phyloP scores from a whole-genome alignment of 495 filamentous ascomycete genomes.

The Pseudomonodictys pantanalensis region DNA sequence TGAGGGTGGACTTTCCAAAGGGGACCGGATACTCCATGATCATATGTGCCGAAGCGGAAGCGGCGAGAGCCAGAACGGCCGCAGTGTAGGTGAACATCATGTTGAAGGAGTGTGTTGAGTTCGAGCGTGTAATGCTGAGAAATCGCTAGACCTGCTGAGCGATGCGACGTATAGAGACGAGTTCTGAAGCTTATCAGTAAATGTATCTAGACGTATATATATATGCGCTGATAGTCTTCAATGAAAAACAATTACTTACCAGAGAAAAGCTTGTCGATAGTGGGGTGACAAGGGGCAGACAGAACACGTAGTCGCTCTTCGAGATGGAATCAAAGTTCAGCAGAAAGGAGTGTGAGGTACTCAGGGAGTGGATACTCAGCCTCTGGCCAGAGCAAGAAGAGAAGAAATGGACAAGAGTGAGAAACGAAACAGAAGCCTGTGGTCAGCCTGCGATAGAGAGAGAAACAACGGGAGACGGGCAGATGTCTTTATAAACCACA shows the following conservation, averaged over 20 bases:
- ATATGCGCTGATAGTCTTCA: not conserved
- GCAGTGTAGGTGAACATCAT: slow-evolving; percentile 37
- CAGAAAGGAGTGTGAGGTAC: slow-evolving; percentile 21
- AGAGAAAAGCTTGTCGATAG: not conserved
- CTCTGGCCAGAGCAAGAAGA: slow-evolving; percentile 34
- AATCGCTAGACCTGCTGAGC: slow-evolving; percentile 37
- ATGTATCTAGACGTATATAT: not conserved
- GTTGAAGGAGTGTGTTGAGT: slow-evolving; percentile 8
- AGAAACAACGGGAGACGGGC: slow-evolving; percentile 6
- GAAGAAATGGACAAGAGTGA: slow-evolving; percentile 16
- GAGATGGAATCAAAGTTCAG: slow-evolving; percentile 21
- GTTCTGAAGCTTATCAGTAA: not conserved
- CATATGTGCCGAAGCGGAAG: slow-evolving; percentile 63
- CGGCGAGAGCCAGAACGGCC: slow-evolving; percentile 43
- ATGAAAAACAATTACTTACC: slow-evolving; percentile 6
- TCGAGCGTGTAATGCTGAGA: slow-evolving; percentile 21
- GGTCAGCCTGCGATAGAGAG: slow-evolving; percentile 16
- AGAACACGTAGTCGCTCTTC: slow-evolving; percentile 12
- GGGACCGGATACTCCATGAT: slow-evolving; percentile 65
- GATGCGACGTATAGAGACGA: slow-evolving; percentile 9
- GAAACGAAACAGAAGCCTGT: slow-evolving; percentile 22
- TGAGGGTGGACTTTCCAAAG: slow-evolving; percentile 50
- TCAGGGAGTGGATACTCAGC: slow-evolving; percentile 20
- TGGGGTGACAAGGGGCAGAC: not conserved
- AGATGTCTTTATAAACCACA: slow-evolving; percentile 17